Percentiles rank a stretch among this genome's conserved stretches.
phyloP scores from a whole-genome alignment of 108 stramenopile genomes.

The Hondaea fermentalgiana region DNA sequence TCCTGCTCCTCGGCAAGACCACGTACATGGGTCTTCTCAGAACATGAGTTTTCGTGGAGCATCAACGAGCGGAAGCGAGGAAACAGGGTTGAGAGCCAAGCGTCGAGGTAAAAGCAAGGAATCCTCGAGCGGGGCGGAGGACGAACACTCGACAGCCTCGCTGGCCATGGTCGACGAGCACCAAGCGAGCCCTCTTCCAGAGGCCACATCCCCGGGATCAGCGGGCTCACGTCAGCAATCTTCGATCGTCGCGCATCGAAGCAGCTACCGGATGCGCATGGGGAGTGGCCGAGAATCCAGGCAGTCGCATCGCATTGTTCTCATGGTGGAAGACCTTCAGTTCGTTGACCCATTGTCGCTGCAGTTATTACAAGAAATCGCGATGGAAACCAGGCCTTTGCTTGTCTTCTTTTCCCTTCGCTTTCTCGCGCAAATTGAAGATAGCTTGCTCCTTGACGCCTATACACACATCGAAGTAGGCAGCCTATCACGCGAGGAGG shows the following conservation, averaged over 20 bases:
- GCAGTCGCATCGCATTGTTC: background rate
- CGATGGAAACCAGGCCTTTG: background rate
- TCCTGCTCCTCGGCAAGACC: background rate
- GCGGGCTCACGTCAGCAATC: too few relatives aligned
- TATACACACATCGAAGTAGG: background rate
- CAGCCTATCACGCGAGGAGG: background rate
- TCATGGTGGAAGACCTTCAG: background rate
- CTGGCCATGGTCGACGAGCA: background rate
- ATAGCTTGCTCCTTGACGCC: background rate
- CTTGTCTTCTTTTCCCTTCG: background rate
- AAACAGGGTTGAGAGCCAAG: background rate
- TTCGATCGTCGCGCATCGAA: background rate
- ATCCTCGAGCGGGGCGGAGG: background rate
- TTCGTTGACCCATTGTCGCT: background rate
- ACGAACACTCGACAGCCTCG: background rate
- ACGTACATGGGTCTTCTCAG: background rate
- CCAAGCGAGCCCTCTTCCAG: background rate
- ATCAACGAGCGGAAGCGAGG: background rate
- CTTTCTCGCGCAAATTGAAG: background rate
- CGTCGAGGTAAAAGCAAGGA: background rate
- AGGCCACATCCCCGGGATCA: background rate
- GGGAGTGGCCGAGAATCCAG: background rate
- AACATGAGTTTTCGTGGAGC: background rate
- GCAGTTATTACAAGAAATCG: background rate
- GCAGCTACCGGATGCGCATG: background rate